Conservation (phyloP, 116 monocot genomes). For the Zostera marina region DNA sequence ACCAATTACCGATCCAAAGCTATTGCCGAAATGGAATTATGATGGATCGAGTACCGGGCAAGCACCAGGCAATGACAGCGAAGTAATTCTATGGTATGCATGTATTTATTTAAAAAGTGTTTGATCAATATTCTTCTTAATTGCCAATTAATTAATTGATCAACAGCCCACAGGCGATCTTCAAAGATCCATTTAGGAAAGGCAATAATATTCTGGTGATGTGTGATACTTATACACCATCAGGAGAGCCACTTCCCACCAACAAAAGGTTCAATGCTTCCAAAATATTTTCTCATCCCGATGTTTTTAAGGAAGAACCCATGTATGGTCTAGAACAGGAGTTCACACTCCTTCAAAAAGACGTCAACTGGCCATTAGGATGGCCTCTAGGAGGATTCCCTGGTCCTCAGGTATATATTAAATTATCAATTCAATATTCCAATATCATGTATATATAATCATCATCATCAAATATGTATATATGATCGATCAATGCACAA, state of each 20-base stretch:
- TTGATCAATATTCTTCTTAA: background rate
- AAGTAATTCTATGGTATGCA: constrained; percentile 76
- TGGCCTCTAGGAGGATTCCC: constrained; percentile 86
- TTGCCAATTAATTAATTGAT: background rate
- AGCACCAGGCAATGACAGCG: constrained; percentile 74
- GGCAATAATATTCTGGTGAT: constrained; percentile 77
- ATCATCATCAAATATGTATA: no score
- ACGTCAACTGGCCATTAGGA: constrained; percentile 67
- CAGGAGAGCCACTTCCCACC: constrained; percentile 41
- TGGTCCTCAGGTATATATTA: constrained; percentile 50
- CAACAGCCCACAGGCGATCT: constrained; percentile 70
- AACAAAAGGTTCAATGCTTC: constrained; percentile 30
- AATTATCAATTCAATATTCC: no score
- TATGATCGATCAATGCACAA: background rate
- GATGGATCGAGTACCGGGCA: constrained; percentile 90
- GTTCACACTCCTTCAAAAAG: constrained; percentile 74
- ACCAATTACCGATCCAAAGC: constrained; percentile 47
- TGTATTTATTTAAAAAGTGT: background rate
- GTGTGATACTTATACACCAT: constrained; percentile 38
- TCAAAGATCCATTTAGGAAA: constrained; percentile 85
- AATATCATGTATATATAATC: no score
- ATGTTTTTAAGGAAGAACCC: constrained; percentile 23
- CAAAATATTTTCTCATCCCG: constrained; percentile 36
- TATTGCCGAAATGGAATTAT: constrained; percentile 88
- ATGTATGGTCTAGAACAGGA: constrained; percentile 93